A percentile compares a stretch with the other conserved stretches of the same genome.
These are phyloP conservation scores for Diaporthe caulivora DNA, from an alignment of 2,329 filamentous ascomycete species.

Conservation along the genomic window DNA sequence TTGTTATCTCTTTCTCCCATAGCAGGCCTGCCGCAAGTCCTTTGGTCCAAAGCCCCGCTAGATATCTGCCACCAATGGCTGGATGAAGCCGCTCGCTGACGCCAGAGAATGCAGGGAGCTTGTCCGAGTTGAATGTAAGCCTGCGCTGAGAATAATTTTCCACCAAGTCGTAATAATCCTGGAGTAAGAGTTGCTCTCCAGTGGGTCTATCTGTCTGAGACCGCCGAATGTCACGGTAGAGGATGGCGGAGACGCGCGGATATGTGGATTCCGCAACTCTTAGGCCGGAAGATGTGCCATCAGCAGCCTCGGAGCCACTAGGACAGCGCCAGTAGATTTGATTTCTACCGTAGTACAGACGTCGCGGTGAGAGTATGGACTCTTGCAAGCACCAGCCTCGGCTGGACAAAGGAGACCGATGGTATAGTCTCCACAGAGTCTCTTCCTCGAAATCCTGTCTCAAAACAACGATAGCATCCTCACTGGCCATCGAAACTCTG, in stretches of 20 bases:
- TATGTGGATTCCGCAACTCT: not conserved
- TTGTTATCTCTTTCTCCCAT: not conserved
- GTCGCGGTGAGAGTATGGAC: not conserved
- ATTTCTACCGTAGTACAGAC: not conserved
- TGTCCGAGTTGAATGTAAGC: not conserved
- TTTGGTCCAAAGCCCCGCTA: not conserved
- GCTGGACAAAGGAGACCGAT: not conserved
- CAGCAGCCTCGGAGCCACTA: not conserved
- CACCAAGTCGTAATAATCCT: not conserved
- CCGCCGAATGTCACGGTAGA: not conserved
- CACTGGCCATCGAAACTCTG: not conserved
- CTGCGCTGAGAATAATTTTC: not conserved
- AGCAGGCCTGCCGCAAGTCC: not conserved
- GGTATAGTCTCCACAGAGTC: not conserved
- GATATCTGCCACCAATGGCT: not conserved
- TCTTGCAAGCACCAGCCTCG: conserved; percentile 1
- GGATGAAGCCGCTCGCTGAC: not conserved
- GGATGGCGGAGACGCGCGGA: not conserved
- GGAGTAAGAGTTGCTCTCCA: not conserved
- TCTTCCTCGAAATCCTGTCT: not conserved
- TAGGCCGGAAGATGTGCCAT: not conserved
- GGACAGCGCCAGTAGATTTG: not conserved
- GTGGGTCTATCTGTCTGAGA: not conserved
- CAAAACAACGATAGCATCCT: not conserved
- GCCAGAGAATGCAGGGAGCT: not conserved